Percentiles rank a stretch among this genome's conserved stretches.
These are phyloP conservation scores for Creolimax fragrantissima DNA, from an alignment of 78 protist species.

Conservation along the genomic window DNA sequence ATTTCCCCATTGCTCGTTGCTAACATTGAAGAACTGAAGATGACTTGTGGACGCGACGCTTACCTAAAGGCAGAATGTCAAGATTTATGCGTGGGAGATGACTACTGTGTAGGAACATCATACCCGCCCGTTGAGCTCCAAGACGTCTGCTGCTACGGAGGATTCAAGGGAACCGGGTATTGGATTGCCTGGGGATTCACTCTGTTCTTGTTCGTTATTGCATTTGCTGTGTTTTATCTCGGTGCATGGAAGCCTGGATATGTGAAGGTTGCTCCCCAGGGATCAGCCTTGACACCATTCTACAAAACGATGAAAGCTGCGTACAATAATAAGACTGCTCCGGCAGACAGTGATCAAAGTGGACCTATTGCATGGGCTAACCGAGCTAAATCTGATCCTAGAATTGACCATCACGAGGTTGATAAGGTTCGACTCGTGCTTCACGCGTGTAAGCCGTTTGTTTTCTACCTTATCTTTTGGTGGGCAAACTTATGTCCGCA, in stretches of 20 bases:
- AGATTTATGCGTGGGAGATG: neutral
- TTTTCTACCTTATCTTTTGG: neutral
- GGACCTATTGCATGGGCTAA: neutral
- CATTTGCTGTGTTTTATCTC: neutral
- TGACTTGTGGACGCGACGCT: neutral
- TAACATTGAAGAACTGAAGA: neutral
- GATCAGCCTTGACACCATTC: neutral
- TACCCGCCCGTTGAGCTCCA: neutral
- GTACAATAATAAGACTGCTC: neutral
- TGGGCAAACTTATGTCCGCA: neutral
- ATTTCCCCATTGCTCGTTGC: neutral
- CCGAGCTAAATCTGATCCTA: neutral
- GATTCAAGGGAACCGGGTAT: neutral
- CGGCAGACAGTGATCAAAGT: neutral
- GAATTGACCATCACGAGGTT: neutral
- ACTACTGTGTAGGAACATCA: neutral
- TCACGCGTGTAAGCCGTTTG: neutral
- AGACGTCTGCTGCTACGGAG: neutral
- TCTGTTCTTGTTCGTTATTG: neutral
- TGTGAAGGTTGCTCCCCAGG: neutral
- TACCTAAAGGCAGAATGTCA: neutral
- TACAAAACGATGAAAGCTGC: neutral
- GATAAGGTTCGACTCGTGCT: neutral
- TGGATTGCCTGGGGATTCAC: neutral
- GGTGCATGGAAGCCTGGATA: neutral